phyloP scores from a whole-genome alignment of 2,329 filamentous ascomycete genomes.

The Samsoniella hepiali region DNA sequence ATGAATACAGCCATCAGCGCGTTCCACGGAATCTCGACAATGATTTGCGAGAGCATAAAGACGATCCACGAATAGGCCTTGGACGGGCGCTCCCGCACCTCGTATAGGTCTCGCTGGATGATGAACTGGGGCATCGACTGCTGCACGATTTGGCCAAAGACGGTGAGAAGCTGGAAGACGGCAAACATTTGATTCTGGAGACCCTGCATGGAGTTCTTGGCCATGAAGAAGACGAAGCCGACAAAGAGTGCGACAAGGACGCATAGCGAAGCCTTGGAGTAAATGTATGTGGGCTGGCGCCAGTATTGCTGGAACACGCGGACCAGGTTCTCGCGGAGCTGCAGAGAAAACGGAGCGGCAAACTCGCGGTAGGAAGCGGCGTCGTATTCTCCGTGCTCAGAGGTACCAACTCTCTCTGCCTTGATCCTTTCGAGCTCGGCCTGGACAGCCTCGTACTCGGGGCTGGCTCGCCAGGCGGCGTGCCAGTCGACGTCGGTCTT shows the following conservation, averaged over 20 bases:
- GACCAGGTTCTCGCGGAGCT: slow-evolving; percentile 63
- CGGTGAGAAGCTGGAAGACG: slow-evolving; percentile 77
- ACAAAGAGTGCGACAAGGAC: slow-evolving; percentile 69
- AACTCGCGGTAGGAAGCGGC: slow-evolving; percentile 53
- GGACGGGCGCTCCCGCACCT: slow-evolving; percentile 77
- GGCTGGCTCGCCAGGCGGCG: slow-evolving; percentile 56
- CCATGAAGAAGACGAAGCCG: slow-evolving; percentile 74
- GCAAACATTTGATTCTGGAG: slow-evolving; percentile 83
- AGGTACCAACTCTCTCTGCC: not conserved
- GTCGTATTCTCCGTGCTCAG: not conserved
- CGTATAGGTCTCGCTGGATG: slow-evolving; percentile 75
- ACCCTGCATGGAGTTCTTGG: slow-evolving; percentile 69
- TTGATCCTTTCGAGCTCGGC: slow-evolving; percentile 42
- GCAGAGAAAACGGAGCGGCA: slow-evolving; percentile 67
- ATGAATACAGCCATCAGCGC: slow-evolving; percentile 69
- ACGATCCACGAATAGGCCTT: slow-evolving; percentile 83
- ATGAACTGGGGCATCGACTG: slow-evolving; percentile 86
- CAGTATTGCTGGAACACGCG: slow-evolving; percentile 90
- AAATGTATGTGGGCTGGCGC: slow-evolving; percentile 85
- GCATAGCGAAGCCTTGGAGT: slow-evolving; percentile 72
- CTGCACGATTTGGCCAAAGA: slow-evolving; percentile 76
- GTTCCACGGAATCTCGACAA: slow-evolving; percentile 85
- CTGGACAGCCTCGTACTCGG: slow-evolving; percentile 55
- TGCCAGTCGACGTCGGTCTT: slow-evolving; percentile 62
- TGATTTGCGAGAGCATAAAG: slow-evolving; percentile 77